phyloP scores from a whole-genome alignment of 306 rosid species.

The Acacia confusa region DNA sequence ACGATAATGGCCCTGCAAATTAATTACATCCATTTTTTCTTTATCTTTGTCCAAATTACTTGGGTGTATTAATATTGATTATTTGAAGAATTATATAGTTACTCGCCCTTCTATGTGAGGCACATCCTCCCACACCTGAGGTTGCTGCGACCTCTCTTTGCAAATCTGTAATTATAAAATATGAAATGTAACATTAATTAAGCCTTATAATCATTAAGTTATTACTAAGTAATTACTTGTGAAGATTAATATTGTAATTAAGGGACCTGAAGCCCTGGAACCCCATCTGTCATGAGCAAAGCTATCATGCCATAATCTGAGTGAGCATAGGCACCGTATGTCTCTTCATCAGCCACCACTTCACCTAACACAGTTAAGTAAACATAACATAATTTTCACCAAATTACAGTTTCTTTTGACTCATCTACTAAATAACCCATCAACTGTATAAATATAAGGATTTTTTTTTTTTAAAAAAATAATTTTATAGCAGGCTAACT shows the following conservation, averaged over 20 bases:
- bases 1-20: conserved; percentile 72
- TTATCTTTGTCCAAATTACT: neutral
- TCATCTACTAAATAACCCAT: too few relatives aligned
- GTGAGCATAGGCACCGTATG: conserved; percentile 73
- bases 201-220: neutral
- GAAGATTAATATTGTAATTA: conserved; percentile 2
- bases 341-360: conserved; percentile 50
- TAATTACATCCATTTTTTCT: neutral
- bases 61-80: neutral
- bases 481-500: too few relatives aligned
- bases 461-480: too few relatives aligned
- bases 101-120: conserved; percentile 59
- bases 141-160: conserved; percentile 66
- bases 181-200: neutral
- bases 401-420: neutral
- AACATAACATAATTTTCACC: neutral
- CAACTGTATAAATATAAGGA: too few relatives aligned
- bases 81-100: neutral
- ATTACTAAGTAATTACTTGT: neutral
- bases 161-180: conserved; percentile 50
- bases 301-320: conserved; percentile 88
- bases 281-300: conserved; percentile 68
- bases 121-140: conserved; percentile 85
- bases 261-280: conserved; percentile 82
- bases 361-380: conserved; percentile 37